Conservation (phyloP, 129 eudicot species). For the Chrysanthemum lavandulifolium region DNA sequence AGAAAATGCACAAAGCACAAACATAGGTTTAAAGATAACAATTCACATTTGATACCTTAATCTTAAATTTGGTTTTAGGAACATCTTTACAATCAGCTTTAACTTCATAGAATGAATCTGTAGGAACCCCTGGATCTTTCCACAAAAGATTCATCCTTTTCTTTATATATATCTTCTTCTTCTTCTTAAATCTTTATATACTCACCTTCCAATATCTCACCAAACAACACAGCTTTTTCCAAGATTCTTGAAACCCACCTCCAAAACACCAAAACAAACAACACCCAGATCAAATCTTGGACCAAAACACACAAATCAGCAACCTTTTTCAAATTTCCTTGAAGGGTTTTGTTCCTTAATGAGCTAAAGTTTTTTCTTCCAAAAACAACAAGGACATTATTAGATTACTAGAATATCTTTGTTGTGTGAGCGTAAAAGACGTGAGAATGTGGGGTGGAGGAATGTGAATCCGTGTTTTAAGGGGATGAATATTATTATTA, state of each 20-base stretch:
- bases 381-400: too few relatives aligned
- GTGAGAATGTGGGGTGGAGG: conserved; percentile 44
- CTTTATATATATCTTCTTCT: conserved; percentile 6
- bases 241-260: conserved; percentile 24
- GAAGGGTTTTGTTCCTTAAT: not conserved
- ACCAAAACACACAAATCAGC: conserved; percentile 21
- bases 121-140: conserved; percentile 72
- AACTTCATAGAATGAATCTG: conserved; percentile 76
- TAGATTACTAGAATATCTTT: not conserved
- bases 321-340: not conserved
- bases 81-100: conserved; percentile 81
- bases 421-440: conserved; percentile 38
- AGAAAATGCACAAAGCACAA: too few relatives aligned
- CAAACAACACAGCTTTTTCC: conserved; percentile 2
- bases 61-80: conserved; percentile 82
- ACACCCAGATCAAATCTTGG: conserved; percentile 39
- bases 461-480: conserved; percentile 31
- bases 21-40: not conserved
- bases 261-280: conserved; percentile 24
- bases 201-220: not conserved
- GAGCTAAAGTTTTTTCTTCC: too few relatives aligned
- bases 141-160: conserved; percentile 51
- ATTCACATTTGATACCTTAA: conserved; percentile 47
- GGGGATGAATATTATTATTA: conserved; percentile 25
- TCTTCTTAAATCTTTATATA: not conserved